phyloP scores from a whole-genome alignment of 78 protist genomes.

The Dictyostelium firmibasis region DNA sequence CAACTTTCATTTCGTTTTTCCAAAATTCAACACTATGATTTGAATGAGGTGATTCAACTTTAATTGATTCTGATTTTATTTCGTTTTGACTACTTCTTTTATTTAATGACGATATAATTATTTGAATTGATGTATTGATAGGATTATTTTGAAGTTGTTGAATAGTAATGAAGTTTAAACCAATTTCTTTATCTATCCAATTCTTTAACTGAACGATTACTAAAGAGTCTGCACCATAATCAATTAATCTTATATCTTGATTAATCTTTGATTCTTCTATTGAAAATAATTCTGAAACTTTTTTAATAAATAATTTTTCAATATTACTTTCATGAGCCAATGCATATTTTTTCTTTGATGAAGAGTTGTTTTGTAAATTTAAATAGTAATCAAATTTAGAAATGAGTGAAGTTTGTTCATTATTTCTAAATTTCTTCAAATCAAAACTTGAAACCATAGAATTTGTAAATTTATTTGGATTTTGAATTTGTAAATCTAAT shows the following conservation, averaged over 20 bases:
- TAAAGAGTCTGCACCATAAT: conserved; percentile 20
- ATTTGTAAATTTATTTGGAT: neutral
- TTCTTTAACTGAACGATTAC: neutral
- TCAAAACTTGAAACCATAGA: neutral
- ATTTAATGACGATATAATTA: neutral
- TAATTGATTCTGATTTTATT: neutral
- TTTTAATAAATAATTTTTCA: neutral
- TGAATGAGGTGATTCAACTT: neutral
- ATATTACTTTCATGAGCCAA: neutral
- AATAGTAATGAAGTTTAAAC: neutral
- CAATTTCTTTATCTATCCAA: neutral
- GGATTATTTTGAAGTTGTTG: neutral
- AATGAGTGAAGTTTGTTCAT: neutral
- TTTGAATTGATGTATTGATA: neutral
- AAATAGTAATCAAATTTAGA: neutral
- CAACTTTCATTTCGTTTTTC: neutral
- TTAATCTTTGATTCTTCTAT: neutral
- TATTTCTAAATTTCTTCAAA: neutral
- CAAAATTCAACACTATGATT: neutral
- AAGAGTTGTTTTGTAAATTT: neutral
- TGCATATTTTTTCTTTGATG: neutral
- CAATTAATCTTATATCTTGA: neutral
- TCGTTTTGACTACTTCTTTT: neutral
- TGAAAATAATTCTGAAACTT: conserved; percentile 31
- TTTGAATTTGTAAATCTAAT: neutral